Evolutionary conservation across 805 yeast species (phyloP), one percentile per base, ranked within the genome.

Genomic region (Candida gorgasii): DNA sequence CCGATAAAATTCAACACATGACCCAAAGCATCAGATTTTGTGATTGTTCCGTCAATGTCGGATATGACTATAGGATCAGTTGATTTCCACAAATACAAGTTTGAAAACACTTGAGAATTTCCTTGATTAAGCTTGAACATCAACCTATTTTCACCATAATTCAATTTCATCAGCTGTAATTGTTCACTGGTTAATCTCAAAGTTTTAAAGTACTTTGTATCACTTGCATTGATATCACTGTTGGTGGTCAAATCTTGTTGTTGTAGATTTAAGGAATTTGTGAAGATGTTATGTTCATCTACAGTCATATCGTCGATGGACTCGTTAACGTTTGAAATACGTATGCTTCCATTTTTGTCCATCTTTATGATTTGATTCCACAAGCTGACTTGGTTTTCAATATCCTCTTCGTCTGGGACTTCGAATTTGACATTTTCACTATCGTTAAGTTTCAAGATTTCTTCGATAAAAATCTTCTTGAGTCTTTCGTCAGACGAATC

Each of bases 21-120:
- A 2, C 99, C 99, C 55, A 93, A 69, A 0, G 99, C 99, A 67
- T 93, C 99, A 0, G 97, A 89, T 63, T 89, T 90, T 13, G 99
- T 93, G 51, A 93, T 93, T 1, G 99, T 93, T 13, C 99, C 99
- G 62, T 93, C 99, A 45, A 93, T 93, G 65, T 93, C 99, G 7
- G 97, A 88, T 18, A 93, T 92, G 5, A 93, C 99, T 31, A 93
- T 86, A 1, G 98, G 97, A 0, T 84, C 82, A 44, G 80, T 74
- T 51, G 83, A 75, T 49, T 82, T 80, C 99, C 99, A 93, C 30
- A 88, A 73, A 56, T 75, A 92, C 41, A 93, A 69, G 51, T 84
- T 80, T 0, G 96, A 81, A 8, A 69, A 71, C 8, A 92, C 79
- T 23, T 82, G 72, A 1, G 97, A 88, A 50, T 80, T 85, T 18